Base-by-base conservation (phyloP, 148 eudicot species). In the Rhododendron griersonianum region DNA sequence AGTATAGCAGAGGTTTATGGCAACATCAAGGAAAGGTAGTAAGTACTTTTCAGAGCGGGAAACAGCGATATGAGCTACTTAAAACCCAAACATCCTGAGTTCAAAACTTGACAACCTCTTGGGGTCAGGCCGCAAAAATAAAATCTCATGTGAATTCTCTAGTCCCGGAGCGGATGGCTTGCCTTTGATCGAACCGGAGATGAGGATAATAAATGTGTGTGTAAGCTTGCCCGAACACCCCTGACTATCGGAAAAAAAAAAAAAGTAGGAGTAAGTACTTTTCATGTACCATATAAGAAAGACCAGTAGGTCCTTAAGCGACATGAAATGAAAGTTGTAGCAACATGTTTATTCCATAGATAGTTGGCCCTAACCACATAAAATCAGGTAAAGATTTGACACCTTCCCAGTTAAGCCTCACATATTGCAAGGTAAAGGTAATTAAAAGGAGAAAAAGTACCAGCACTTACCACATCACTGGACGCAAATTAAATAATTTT, bases 211-310 rank as follows among this genome's bases (percentile, higher is more conserved):
- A 0, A 1, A 55, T 16, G 21, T 55, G 61, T 1, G 1, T 55
- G 7, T 1, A 55, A 18, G 6, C 30, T 30, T 5, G 23, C 61
- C 7, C 18, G 7, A 55, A 55, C 19, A 55, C 19, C 2, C 21
- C 5, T 55, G 6, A 4, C 61, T 1, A 1, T 55, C 11, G 7
- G 8, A 1, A 3, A 3, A 16, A 55, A 55, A 55, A 15, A 16
- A 30, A 30, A 30, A 30, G 30, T 30, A 30, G 30, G 30, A 30
- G 61, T 4, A 53, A 53, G 57, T 74, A 87, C 86, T 86, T 88
- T 85, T 69, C 44, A 18, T 78, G 85, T 86, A 86, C 88, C 86
- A 86, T 81, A 83, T 48, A 44, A 45, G 87, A 89, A 89, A 67
- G 41, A 61, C 48, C 71, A 78, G 85, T 18, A 75, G 86, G 83